phyloP scores from a whole-genome alignment of 225 moss, liverwort and hornwort species.

The Bryoerythrophyllum caledonicum region DNA sequence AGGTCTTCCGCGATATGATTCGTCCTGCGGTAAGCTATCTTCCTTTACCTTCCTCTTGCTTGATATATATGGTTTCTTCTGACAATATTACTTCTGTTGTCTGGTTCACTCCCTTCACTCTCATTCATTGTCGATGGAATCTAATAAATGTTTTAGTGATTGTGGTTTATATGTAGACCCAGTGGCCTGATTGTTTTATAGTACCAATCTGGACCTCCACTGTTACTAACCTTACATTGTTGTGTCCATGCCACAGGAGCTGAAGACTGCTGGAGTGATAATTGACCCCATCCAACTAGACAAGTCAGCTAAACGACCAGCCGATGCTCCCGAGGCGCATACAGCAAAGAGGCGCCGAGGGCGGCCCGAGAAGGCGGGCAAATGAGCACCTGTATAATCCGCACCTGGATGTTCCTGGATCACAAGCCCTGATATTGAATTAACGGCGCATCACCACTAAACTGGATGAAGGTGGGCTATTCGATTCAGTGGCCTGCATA shows the following conservation, averaged over 20 bases:
- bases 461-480: background rate
- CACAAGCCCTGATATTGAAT: background rate
- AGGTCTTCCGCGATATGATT: constrained; percentile 88
- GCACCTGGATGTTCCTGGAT: constrained; percentile 2
- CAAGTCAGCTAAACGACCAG: constrained; percentile 44
- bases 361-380: constrained; percentile 28
- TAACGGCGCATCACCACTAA: background rate
- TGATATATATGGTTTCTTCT: background rate
- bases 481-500: background rate
- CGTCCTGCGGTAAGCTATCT: constrained; percentile 71
- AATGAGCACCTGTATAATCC: constrained; percentile 20
- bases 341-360: constrained; percentile 36
- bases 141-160: constrained; percentile 1
- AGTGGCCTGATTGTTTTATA: background rate
- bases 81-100: background rate
- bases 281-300: constrained; percentile 80
- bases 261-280: constrained; percentile 78
- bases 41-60: background rate
- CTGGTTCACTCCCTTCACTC: background rate
- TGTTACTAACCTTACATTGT: constrained; percentile 6
- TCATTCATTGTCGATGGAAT: background rate
- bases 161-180: background rate
- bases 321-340: constrained; percentile 15
- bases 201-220: background rate
- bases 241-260: constrained; percentile 53